phyloP scores from a whole-genome alignment of 371 early-diverging fungal genomes.

The Rhizopus delemar region DNA sequence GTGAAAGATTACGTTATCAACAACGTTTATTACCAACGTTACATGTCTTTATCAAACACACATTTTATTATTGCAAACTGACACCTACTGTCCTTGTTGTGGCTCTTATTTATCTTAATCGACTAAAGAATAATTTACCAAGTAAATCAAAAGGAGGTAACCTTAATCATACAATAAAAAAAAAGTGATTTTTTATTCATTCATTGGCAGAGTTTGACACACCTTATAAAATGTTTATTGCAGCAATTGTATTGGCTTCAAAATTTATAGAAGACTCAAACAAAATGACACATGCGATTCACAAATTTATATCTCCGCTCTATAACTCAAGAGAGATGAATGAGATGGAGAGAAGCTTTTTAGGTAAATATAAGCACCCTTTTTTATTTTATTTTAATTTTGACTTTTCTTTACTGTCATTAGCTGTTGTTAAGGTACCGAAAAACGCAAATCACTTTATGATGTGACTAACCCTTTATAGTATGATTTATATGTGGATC shows the following conservation, averaged over 20 bases:
- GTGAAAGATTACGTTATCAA: conserved; percentile 27
- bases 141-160: conserved; percentile 60
- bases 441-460: no score
- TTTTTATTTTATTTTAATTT: background rate
- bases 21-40: conserved; percentile 37
- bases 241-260: conserved; percentile 68
- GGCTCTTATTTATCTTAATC: conserved; percentile 70
- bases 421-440: conserved; percentile 18
- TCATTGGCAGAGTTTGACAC: conserved; percentile 61
- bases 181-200: background rate
- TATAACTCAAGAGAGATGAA: conserved; percentile 61
- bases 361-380: conserved; percentile 20
- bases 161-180: background rate
- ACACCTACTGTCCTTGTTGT: conserved; percentile 56
- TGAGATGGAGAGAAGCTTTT: conserved; percentile 52
- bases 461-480: background rate
- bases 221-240: conserved; percentile 72
- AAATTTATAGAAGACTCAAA: conserved; percentile 66
- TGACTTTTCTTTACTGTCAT: background rate
- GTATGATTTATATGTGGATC: conserved; percentile 25
- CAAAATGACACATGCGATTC: conserved; percentile 30
- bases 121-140: conserved; percentile 60
- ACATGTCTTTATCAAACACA: conserved; percentile 36
- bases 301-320: conserved; percentile 38
- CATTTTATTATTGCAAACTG: conserved; percentile 36